Evolutionary conservation across 169 alveolate genomes (phyloP).

Genomic region (Cryptosporidium baileyi): DNA sequence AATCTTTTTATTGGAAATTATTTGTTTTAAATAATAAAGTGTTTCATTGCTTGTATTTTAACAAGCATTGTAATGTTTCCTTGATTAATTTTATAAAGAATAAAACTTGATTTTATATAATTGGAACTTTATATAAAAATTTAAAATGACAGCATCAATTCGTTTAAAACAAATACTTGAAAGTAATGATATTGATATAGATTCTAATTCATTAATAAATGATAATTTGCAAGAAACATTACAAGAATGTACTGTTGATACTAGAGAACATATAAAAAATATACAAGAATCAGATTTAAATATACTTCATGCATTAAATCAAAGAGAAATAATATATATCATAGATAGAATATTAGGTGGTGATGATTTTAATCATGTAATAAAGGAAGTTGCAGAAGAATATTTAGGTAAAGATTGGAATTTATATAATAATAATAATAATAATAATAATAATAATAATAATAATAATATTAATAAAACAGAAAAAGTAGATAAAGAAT

Average conservation of each 20-base stretch:
- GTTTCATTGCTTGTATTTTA: too few species aligned
- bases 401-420: constrained; percentile 38
- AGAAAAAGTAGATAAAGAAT: neutral
- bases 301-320: constrained; percentile 72
- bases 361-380: constrained; percentile 57
- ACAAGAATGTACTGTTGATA: constrained; percentile 13
- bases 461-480: neutral
- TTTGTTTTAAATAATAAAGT: too few species aligned
- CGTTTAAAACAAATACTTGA: constrained; percentile 74
- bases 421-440: neutral
- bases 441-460: too few species aligned
- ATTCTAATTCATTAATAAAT: neutral
- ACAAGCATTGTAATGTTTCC: too few species aligned
- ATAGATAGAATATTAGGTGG: constrained; percentile 73
- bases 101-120: too few species aligned
- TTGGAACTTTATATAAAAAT: neutral
- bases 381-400: constrained; percentile 42
- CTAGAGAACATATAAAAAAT: constrained; percentile 62
- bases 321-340: constrained; percentile 73
- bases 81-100: too few species aligned
- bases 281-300: constrained; percentile 72
- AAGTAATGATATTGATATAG: constrained; percentile 61
- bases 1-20: too few species aligned
- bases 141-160: constrained; percentile 63
- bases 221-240: constrained; percentile 34